Evolutionary conservation across 2,329 filamentous ascomycete species (phyloP), one percentile per base, ranked within the genome.

Genomic region (Fusarium annulatum): DNA sequence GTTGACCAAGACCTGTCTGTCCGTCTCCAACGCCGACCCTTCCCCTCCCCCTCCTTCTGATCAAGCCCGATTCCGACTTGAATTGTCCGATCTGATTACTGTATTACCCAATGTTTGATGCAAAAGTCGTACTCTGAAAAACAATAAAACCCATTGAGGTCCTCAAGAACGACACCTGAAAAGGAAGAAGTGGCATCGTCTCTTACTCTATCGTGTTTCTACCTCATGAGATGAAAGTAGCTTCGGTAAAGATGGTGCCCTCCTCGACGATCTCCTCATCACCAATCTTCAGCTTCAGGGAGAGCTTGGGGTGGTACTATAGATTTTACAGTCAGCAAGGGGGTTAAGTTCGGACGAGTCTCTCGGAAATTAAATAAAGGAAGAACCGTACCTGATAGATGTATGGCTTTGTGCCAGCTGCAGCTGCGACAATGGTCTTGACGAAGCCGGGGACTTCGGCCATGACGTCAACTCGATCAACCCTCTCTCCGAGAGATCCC

Each of bases 361-460:
- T 19, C 23, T 59, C 42, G 36, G 55, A 42, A 39, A 57, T 42
- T 55, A 36, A 81, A 48, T 14, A 23, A 34, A 51, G 30, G 21
- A 51, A 14, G 9, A 61, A 53, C 88, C 75, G 34, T 83, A 95
- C 94, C 88, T 97, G 96, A 85, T 98, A 99, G 78, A 99, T 98
- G 83, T 98, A 99, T 9, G 96, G 96, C 86, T 95, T 96, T 34
- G 96, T 97, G 71, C 96, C 96, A 7, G 92, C 94, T 18, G 96
- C 94, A 73, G 90, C 92, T 48, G 94, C 94, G 33, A 97, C 95
- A 80, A 99, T 94, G 77, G 91, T 91, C 89, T 99, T 99, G 82
- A 99, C 92, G 79, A 99, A 97, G 36, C 93, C 94, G 7, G 96
- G 96, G 41, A 99, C 93, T 83, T 99, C 95, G 30, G 93, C 94